These are phyloP conservation scores for Pseudogymnoascus sp. DNA, from an alignment of 2,329 filamentous ascomycete genomes.

Conservation along the genomic window DNA sequence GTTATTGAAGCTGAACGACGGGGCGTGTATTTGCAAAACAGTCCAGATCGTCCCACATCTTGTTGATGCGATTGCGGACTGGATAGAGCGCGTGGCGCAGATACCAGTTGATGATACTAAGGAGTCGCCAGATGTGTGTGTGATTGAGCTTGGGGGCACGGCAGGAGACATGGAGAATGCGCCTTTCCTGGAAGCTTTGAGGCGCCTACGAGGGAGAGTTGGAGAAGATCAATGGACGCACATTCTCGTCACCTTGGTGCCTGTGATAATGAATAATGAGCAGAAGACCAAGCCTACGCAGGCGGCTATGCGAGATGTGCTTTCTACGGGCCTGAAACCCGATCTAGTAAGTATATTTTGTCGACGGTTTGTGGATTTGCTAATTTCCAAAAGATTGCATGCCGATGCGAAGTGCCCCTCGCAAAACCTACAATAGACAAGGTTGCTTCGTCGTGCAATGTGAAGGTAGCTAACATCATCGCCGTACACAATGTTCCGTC, in stretches of 20 bases:
- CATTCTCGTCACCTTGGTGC: slow-evolving; percentile 85
- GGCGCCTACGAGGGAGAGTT: slow-evolving; percentile 64
- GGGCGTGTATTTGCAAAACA: slow-evolving; percentile 78
- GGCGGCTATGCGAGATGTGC: slow-evolving; percentile 75
- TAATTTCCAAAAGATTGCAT: slow-evolving; percentile 63
- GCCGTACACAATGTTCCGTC: slow-evolving; percentile 81
- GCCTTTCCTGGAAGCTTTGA: slow-evolving; percentile 82
- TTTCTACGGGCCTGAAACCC: slow-evolving; percentile 60
- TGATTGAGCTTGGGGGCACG: slow-evolving; percentile 59
- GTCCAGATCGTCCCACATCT: slow-evolving; percentile 94
- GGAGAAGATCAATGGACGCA: slow-evolving; percentile 77
- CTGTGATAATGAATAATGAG: slow-evolving; percentile 53
- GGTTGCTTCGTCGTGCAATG: slow-evolving; percentile 82
- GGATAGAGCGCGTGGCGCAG: slow-evolving; percentile 79
- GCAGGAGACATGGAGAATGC: slow-evolving; percentile 78
- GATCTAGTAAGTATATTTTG: slow-evolving; percentile 50
- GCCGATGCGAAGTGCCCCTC: slow-evolving; percentile 75
- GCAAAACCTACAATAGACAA: slow-evolving; percentile 71
- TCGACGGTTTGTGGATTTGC: slow-evolving; percentile 10
- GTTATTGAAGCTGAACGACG: slow-evolving; percentile 67
- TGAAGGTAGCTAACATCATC: slow-evolving; percentile 77
- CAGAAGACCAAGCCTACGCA: slow-evolving; percentile 98
- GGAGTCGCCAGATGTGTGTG: slow-evolving; percentile 82
- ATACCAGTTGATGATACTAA: slow-evolving; percentile 81
- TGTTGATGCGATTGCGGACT: slow-evolving; percentile 87